Base-by-base conservation (phyloP, 2,329 filamentous ascomycete genomes). In the Claviceps sp. region DNA sequence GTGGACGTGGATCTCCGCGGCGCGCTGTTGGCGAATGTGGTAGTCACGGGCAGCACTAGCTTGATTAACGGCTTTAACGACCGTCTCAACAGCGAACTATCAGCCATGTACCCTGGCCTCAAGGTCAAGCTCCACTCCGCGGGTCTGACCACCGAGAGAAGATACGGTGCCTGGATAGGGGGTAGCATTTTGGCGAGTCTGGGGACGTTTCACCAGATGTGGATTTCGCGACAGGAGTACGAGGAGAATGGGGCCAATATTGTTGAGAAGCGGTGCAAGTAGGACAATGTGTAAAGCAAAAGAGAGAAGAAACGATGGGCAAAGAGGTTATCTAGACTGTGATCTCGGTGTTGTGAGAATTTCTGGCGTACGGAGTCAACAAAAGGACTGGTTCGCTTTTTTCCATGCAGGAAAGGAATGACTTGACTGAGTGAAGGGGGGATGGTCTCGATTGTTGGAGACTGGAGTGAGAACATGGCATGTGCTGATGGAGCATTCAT, bases 131-230 rank as follows among this genome's bases (percentile, higher is more conserved):
- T 98, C 40, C 86, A 93, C 60, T 88, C 93, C 0, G 85, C 89
- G 0, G 88, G 88, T 18, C 81, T 91, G 61, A 86, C 86, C 0
- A 86, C 85, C 40, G 94, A 98, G 75, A 75, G 94, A 51, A 85
- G 89, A 58, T 97, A 95, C 67, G 90, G 88, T 22, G 84, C 87
- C 48, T 98, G 93, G 91, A 89, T 98, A 59, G 93, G 94, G 47
- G 93, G 93, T 46, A 96, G 89, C 69, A 96, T 98, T 60, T 73
- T 98, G 59, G 90, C 88, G 6, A 96, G 90, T 68, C 69, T 98
- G 70, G 94, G 94, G 9, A 95, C 90, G 14, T 98, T 98, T 71
- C 93, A 98, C 72, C 93, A 98, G 74, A 91, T 98, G 86, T 98
- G 93, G 93, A 94, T 98, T 61, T 91, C 85, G 24, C 88, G 83